Base-by-base conservation (phyloP, 192 early-diverging fungal genomes). In the Powellomyces hirtus region DNA sequence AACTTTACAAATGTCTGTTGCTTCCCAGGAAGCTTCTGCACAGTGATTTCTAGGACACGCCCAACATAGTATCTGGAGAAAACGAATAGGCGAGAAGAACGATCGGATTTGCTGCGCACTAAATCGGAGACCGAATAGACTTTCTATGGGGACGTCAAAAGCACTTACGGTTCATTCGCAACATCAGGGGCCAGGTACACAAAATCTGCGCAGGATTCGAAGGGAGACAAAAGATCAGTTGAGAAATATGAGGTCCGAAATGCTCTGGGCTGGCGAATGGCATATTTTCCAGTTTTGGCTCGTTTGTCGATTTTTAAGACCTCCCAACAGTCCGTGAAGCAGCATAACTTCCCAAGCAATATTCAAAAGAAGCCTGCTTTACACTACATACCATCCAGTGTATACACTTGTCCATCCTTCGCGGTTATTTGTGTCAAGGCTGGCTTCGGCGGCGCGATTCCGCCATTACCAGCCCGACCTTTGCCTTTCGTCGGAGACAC, bases 161-260 rank as follows among this genome's bases (percentile, higher is more conserved):
- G 53, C 14, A 72, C 70, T 64, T 85, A 90, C 52, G 89, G 80
- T 52, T 93, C 92, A 7, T 89, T 87, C 8, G 83, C 70, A 64
- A 85, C 81, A 62, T 91, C 89, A 45, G 89, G 84, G 22, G 84
- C 82, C 68, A 91, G 67, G 64, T 91, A 91, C 20, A 92, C 90
- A 79, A 87, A 88, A 58, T 93, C 90, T 93, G 26, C 1, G n/a
- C n/a, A n/a, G n/a, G n/a, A n/a, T n/a, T n/a, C n/a, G n/a, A n/a
- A n/a, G n/a, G n/a, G n/a, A n/a, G n/a, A n/a, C n/a, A n/a, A n/a
- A n/a, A n/a, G n/a, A n/a, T n/a, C n/a, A n/a, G n/a, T n/a, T n/a
- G n/a, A n/a, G n/a, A n/a, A n/a, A n/a, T n/a, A n/a, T n/a, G n/a
- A n/a, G n/a, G n/a, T n/a, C n/a, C n/a, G n/a, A n/a, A n/a, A n/a